These are phyloP conservation scores for Przewalskia tangutica DNA, from an alignment of 257 asterid genomes.

Conservation along the genomic window DNA sequence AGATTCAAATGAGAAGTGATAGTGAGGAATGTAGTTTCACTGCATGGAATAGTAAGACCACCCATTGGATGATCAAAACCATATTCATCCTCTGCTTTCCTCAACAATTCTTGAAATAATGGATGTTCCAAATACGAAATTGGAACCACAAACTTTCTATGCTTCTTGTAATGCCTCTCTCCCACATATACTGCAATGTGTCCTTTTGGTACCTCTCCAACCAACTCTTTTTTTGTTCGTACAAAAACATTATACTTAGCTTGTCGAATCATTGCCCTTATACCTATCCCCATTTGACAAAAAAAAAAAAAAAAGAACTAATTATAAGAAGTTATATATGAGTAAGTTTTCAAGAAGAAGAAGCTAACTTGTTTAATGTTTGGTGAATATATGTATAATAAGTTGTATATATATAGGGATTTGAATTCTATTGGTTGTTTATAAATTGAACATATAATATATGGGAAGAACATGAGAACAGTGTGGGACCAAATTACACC, in stretches of 20 bases:
- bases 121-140: conserved; percentile 11
- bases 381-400: background rate
- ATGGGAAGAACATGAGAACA: background rate
- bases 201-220: background rate
- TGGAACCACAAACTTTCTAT: conserved; percentile 8
- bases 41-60: conserved; percentile 14
- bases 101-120: conserved; percentile 9
- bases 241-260: background rate
- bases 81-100: conserved; percentile 8
- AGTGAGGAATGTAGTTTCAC: conserved; percentile 1
- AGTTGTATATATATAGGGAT: background rate
- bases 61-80: conserved; percentile 16
- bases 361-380: background rate
- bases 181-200: conserved; percentile 7
- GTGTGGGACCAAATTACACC: background rate
- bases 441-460: background rate
- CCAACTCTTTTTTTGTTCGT: background rate
- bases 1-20: conserved; percentile 10
- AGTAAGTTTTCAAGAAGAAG: background rate
- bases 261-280: background rate
- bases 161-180: conserved; percentile 2
- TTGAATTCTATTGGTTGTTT: background rate
- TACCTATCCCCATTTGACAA: background rate
- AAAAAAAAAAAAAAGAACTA: too few relatives aligned
- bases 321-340: background rate